Base-by-base conservation (phyloP, 2,329 filamentous ascomycete genomes). In the Alternaria rosae region DNA sequence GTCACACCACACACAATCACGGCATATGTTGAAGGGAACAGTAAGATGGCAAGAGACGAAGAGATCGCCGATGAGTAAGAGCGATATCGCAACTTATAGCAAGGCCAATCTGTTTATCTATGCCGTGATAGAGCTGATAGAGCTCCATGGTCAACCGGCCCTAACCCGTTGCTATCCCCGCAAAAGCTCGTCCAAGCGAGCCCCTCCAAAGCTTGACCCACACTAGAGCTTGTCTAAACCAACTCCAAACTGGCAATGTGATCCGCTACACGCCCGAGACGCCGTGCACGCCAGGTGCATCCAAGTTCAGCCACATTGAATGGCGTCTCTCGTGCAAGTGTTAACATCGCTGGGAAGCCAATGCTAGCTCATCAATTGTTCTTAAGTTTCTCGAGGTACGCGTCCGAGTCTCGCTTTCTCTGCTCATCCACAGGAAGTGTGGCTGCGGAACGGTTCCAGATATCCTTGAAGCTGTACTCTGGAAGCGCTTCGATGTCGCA, bases 91-190 rank as follows among this genome's bases (percentile, higher is more conserved):
- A 41, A 58, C 66, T 69, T 70, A 69, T 62, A 54, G n/a, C 20
- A 25, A 4, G 6, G 0, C 13, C 4, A 10, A 35, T 6, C 23
- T 32, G 47, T 57, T 56, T 62, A 62, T 67, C 57, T 48, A 58
- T 53, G 21, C 48, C 57, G 38, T 50, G 47, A 51, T 38, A 38
- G 20, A 21, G 47, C 58, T 59, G 61, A 61, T 60, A 58, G 48
- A 57, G 59, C 30, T 61, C 44, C 56, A 58, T 47, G 35, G 45
- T 54, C 25, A 47, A 59, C 54, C 59, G 62, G 63, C 45, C 41
- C 47, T 59, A 56, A 66, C 57, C 69, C 69, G 67, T 65, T 56
- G 59, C 61, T 73, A 69, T 61, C 62, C 70, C 68, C 61, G 44
- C 51, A 65, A 30, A 42, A 66, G 61, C 59, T 53, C 15, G 66